Base-by-base conservation (phyloP, 2,329 filamentous ascomycete genomes). In the Penicillium sp. region DNA sequence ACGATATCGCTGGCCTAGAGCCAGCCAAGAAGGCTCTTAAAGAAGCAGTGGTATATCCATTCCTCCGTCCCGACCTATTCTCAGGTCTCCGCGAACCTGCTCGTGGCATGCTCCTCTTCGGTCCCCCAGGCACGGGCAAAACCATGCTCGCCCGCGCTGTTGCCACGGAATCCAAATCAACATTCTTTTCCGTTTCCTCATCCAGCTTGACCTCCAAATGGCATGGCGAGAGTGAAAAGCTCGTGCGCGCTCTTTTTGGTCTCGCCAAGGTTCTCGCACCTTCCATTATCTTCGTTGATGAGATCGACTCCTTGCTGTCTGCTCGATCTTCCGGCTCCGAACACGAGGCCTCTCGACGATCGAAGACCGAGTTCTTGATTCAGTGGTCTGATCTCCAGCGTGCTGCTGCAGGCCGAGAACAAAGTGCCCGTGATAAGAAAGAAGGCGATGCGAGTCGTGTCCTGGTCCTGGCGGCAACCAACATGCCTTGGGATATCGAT, bases 331-430 rank as follows among this genome's bases (percentile, higher is more conserved):
- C 89, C 1, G 75, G 77, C 3, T 90, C 91, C 1, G 95, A 98
- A 73, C 91, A 98, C 70, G 95, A 99, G 78, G 92, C 95, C 0
- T 96, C 93, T 0, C 85, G 94, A 60, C 87, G 95, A 59, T 96
- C 97, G 73, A 99, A 99, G 80, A 99, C 95, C 0, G 95, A 99
- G 74, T 99, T 99, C 70, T 81, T 99, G 33, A 97, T 99, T 30
- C 93, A 97, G 73, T 99, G 95, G 95, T 95, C 91, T 61, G 93
- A 97, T 74, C 80, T 99, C 2, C 93, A 96, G 72, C 89, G 92
- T 66, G 95, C 95, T 2, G 95, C 95, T 7, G 94, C 93, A 4
- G 94, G 94, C 0, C 86, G 91, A 40, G 92, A 96, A 73, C 82
- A 86, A 30, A 68, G 68, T 19, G 65, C 65, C 15, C 88, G 85